These are phyloP conservation scores for Alectoria sarmentosa DNA, from an alignment of 495 filamentous ascomycete species.

Conservation along the genomic window DNA sequence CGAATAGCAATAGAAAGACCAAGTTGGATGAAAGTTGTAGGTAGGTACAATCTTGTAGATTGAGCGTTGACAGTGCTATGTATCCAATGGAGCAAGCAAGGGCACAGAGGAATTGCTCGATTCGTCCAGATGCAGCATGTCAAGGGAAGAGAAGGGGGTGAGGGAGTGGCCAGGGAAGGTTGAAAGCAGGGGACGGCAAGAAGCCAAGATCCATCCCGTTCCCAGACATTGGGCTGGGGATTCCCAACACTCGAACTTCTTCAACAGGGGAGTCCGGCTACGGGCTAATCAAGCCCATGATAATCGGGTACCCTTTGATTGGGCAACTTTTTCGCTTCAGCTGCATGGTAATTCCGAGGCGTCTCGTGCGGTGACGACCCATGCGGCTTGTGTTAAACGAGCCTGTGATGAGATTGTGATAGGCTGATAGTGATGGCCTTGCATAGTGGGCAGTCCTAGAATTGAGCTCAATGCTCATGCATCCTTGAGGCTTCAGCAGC, in stretches of 20 bases:
- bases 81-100: neutral
- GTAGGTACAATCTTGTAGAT: too few species aligned
- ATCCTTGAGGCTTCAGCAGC: neutral
- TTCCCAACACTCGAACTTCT: too few species aligned
- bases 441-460: neutral
- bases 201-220: conserved; percentile 1
- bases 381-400: neutral
- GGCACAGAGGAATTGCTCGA: neutral
- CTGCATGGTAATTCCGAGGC: neutral
- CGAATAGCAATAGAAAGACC: neutral
- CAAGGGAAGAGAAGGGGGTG: neutral
- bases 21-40: neutral
- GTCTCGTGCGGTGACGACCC: neutral
- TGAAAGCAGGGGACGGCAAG: conserved; percentile 2
- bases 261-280: too few species aligned
- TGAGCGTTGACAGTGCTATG: neutral
- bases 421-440: neutral
- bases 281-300: too few species aligned
- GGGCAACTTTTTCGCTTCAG: neutral
- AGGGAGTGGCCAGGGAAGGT: neutral
- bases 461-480: neutral
- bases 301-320: neutral
- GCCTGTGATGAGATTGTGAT: neutral
- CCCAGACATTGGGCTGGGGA: neutral
- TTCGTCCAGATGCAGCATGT: neutral